Percentiles rank a stretch among this genome's conserved stretches.
Conservation (phyloP, 2,329 filamentous ascomycete genomes). For the Metarhizium guizhouense region DNA sequence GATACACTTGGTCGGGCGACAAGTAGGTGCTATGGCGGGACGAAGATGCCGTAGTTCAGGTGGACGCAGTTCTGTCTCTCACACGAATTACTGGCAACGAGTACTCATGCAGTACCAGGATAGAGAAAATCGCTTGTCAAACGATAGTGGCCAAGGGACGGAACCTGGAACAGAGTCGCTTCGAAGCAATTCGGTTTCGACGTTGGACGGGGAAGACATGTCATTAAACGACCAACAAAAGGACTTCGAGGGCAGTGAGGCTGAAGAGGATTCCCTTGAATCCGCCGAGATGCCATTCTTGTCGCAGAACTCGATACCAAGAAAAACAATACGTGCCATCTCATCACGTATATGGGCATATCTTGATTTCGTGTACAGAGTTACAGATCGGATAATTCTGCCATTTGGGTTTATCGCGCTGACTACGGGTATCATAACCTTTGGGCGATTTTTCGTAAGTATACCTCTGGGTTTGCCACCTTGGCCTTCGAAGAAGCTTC, state of each 20-base stretch:
- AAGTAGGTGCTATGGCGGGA: slow-evolving; percentile 27
- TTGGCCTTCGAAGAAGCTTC: not conserved
- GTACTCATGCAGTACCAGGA: slow-evolving; percentile 25
- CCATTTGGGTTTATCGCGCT: slow-evolving; percentile 69
- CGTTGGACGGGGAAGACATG: slow-evolving; percentile 33
- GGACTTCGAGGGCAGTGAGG: slow-evolving; percentile 41
- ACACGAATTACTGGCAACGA: slow-evolving; percentile 14
- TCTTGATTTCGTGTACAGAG: slow-evolving; percentile 51
- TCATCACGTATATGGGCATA: slow-evolving; percentile 48
- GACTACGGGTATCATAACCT: slow-evolving; percentile 64
- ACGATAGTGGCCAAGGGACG: slow-evolving; percentile 68
- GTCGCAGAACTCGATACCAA: slow-evolving; percentile 42
- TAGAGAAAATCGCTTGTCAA: slow-evolving; percentile 49
- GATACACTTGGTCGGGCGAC: slow-evolving; percentile 55
- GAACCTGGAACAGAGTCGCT: slow-evolving; percentile 60
- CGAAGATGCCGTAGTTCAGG: slow-evolving; percentile 15
- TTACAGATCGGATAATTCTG: slow-evolving; percentile 69
- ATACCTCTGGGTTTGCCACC: not conserved
- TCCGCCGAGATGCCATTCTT: slow-evolving; percentile 16
- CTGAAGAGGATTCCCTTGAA: slow-evolving; percentile 27
- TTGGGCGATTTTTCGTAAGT: slow-evolving; percentile 76
- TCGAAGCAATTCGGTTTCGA: slow-evolving; percentile 55
- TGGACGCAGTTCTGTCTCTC: slow-evolving; percentile 52
- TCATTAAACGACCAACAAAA: slow-evolving; percentile 29
- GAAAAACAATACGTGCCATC: slow-evolving; percentile 44